Percentiles rank a stretch among this genome's conserved stretches.
Evolutionary conservation across 768 basidiomycete species (phyloP).

Genomic region (Naganishia friedmannii): DNA sequence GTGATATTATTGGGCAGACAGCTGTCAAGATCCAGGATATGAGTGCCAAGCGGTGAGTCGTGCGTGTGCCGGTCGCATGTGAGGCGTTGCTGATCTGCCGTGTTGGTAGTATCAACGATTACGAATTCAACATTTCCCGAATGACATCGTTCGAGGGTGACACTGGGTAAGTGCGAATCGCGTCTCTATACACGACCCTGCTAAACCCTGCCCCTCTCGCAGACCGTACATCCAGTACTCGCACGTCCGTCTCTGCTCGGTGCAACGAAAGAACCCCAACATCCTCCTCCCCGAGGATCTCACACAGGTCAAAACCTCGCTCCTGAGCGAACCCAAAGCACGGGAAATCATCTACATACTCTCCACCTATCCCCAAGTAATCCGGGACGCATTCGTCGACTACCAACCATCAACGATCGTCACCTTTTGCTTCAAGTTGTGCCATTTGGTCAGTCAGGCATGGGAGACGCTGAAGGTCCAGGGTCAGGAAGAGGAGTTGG

Average conservation of each 20-base stretch:
- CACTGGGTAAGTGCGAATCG: conserved; percentile 59
- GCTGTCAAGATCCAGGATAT: conserved; percentile 98
- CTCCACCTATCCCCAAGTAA: conserved; percentile 85
- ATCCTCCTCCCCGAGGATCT: conserved; percentile 63
- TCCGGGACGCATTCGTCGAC: conserved; percentile 75
- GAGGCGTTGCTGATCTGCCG: background rate
- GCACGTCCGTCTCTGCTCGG: conserved; percentile 85
- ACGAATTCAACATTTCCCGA: conserved; percentile 88
- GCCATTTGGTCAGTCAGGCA: conserved; percentile 82
- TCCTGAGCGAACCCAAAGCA: conserved; percentile 72
- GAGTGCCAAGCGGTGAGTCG: conserved; percentile 77
- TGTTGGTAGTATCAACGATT: conserved; percentile 79
- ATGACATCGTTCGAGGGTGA: conserved; percentile 96
- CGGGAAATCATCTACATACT: conserved; percentile 83
- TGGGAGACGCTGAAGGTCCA: conserved; percentile 89
- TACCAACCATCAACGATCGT: conserved; percentile 89
- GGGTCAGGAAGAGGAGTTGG: conserved; percentile 72
- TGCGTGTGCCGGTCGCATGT: background rate
- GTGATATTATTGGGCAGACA: conserved; percentile 82
- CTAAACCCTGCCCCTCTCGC: background rate
- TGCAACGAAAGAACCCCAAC: conserved; percentile 85
- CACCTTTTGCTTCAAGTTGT: conserved; percentile 80
- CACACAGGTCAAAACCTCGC: conserved; percentile 63
- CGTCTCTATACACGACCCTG: background rate
- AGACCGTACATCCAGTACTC: conserved; percentile 91